Base-by-base conservation (phyloP, 1,284 basidiomycete species). In the Ceratorhiza oryzae-sativae region DNA sequence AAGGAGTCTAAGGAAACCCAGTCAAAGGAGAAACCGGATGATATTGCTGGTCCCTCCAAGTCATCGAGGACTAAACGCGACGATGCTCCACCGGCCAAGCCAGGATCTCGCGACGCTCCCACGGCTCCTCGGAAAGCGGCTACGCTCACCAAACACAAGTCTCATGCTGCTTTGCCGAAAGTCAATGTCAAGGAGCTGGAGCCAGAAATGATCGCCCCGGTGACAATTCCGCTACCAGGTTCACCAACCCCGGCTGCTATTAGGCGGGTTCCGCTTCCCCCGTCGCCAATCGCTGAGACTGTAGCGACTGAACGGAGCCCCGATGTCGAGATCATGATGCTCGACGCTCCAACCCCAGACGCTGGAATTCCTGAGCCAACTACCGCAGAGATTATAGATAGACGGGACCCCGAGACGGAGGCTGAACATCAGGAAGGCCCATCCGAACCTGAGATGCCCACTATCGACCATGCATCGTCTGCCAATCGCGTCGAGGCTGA, bases 171-270 rank as follows among this genome's bases (percentile, higher is more conserved):
- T 4, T 30, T 49, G 20, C 49, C 49, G 12, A 67, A 55, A 23
- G 63, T 67, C 12, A 36, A 67, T 25, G 34, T 67, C 18, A 55
- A 67, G 49, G 51, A 53, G 20, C n/a, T 67, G n/a, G 63, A 53
- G 36, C 63, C 63, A 3, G 63, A 53, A 18, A 39, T 67, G 34
- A 25, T 67, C n/a, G 63, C 63, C 20, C 46, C 63, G n/a, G 49
- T 67, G 9, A 53, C 46, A 13, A 46, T 34, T 12, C 63, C 63
- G 23, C 36, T 67, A 3, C 63, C 63, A 2, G 63, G 63, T 23
- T 67, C 63, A 10, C 63, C 62, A n/a, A 65, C 63, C 13, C 63
- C 32, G 1, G 34, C 20, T 20, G 49, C n/a, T n/a, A n/a, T 36
- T 27, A 25, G 27, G 13, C 46, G 53, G 25, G 48, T 32, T 27